Evolutionary conservation across 2,329 filamentous ascomycete species (phyloP), one percentile per base, ranked within the genome.

Genomic region (Trichoderma atroviride): DNA sequence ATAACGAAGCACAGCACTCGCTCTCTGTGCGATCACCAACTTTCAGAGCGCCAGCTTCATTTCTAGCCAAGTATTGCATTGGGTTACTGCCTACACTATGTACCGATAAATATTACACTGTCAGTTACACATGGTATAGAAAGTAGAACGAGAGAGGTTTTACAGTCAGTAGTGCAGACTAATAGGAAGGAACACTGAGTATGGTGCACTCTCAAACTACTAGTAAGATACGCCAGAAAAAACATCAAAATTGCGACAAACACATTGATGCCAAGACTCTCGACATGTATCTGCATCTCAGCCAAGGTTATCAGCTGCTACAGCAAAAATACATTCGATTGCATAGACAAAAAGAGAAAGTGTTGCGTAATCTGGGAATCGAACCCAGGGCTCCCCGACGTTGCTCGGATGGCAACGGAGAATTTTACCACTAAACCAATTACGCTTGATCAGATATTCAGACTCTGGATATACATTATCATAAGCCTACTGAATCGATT

Each of bases 341-440:
- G 24, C 29, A 59, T 37, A 1, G 13, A 57, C 62, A 71, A 69
- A 73, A 73, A 74, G 43, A 6, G 24, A 66, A 62, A 6, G 22
- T 9, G 2, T n/a, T 77, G 76, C 76, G 75, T 78, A 70, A 75
- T 74, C 76, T 75, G 75, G 75, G 75, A 78, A 77, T 78, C 74
- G 76, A 78, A 78, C 75, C 75, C 76, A 76, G 76, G 75, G 75
- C 76, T 76, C 76, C 75, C 75, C 75, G 76, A 77, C 72, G 71
- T 71, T 74, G 73, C 72, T 69, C 72, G 63, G 71, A 76, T 78
- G 76, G 76, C 75, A 78, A 78, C 75, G 76, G 75, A 76, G 75
- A 76, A 78, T 78, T 78, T 77, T 76, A 78, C 75, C 76, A 76
- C 75, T 78, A 77, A 77, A 77, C 76, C 76, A 78, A 75, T 76